These are phyloP conservation scores for Penicillium sp. DNA, from an alignment of 2,329 filamentous ascomycete genomes.

Conservation along the genomic window DNA sequence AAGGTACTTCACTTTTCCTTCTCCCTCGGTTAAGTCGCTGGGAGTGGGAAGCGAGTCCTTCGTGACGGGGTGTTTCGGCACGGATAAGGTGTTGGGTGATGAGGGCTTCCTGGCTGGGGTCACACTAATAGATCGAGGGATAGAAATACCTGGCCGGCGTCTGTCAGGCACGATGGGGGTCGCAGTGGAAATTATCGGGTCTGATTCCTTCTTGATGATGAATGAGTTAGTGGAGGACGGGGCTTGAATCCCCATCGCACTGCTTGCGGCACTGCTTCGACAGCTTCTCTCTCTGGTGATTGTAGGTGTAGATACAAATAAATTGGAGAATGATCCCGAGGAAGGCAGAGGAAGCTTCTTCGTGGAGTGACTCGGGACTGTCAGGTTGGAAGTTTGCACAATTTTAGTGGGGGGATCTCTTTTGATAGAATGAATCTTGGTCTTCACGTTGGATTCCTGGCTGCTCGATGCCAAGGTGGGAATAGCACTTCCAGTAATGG, in stretches of 20 bases:
- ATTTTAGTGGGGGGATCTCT: not conserved
- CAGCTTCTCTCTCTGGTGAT: not conserved
- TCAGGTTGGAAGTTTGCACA: not conserved
- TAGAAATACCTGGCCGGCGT: not conserved
- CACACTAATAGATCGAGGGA: not conserved
- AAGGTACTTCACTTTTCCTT: slow-evolving; percentile 10
- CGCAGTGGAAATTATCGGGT: not conserved
- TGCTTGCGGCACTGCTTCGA: not conserved
- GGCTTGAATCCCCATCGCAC: not conserved
- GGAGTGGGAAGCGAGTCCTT: not conserved
- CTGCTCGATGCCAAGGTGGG: not conserved
- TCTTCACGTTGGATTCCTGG: not conserved
- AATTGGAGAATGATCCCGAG: not conserved
- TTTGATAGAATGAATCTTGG: not conserved
- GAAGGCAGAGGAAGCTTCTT: slow-evolving; percentile 5
- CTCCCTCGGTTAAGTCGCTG: slow-evolving; percentile 1
- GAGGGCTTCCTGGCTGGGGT: not conserved
- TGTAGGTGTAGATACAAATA: not conserved
- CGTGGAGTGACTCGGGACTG: not conserved
- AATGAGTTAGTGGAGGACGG: not conserved
- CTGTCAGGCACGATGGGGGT: not conserved
- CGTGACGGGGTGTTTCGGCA: not conserved
- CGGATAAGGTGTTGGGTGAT: not conserved
- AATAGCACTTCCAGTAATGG: not conserved
- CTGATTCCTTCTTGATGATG: not conserved